Conservation (phyloP, 1,284 basidiomycete species). For the Phellinidium pouzarii region DNA sequence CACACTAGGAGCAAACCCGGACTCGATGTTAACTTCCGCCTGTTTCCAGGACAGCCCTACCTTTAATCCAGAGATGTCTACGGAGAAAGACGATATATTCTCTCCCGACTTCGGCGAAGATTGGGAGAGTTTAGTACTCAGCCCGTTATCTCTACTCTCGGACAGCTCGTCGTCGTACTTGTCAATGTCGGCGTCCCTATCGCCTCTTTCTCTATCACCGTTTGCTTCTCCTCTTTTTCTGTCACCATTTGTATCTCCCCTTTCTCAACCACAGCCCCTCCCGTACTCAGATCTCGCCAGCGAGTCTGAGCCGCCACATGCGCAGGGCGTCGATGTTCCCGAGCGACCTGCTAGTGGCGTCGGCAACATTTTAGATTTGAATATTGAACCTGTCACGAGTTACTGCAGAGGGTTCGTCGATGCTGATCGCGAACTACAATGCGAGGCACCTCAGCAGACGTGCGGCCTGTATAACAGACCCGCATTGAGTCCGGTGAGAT, state of each 20-base stretch:
- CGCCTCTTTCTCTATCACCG: background rate
- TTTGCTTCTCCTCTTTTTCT: too few relatives aligned
- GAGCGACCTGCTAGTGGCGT: too few relatives aligned
- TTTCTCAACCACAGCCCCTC: background rate
- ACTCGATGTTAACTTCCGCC: conserved; percentile 1
- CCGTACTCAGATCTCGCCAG: too few relatives aligned
- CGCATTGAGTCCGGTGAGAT: too few relatives aligned
- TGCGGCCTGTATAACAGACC: too few relatives aligned
- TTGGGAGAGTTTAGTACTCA: background rate
- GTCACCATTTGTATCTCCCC: background rate
- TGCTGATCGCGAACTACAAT: too few relatives aligned
- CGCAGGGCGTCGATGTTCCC: too few relatives aligned
- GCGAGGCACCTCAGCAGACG: too few relatives aligned
- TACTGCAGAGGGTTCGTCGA: too few relatives aligned
- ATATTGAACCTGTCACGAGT: too few relatives aligned
- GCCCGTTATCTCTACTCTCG: background rate
- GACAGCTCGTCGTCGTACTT: background rate
- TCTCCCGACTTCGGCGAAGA: background rate
- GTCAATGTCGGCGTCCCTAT: background rate
- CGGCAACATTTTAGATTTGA: too few relatives aligned
- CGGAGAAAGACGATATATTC: background rate
- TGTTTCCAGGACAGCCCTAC: background rate
- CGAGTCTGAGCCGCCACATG: too few relatives aligned
- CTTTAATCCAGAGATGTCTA: background rate
- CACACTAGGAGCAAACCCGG: background rate